Evolutionary conservation across 805 yeast species (phyloP).

Genomic region (Wickerhamomyces hampshirensis): DNA sequence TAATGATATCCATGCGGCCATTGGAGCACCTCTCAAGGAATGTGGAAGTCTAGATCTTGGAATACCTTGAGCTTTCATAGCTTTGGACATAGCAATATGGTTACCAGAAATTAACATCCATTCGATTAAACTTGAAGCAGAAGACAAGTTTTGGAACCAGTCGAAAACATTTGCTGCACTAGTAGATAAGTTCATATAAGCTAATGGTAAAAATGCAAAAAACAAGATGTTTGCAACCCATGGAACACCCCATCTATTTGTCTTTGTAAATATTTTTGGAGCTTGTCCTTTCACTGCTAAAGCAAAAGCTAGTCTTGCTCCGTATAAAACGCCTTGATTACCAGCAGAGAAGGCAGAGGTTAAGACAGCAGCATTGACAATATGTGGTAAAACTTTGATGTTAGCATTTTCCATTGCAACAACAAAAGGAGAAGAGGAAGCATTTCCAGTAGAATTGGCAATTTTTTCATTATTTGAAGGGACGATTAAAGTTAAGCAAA

Average conservation of each 20-base stretch:
- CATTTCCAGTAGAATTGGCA: constrained; percentile 35
- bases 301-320: constrained; percentile 53
- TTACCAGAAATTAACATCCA: constrained; percentile 28
- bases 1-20: constrained; percentile 28
- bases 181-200: constrained; percentile 25
- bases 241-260: constrained; percentile 69
- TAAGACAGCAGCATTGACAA: constrained; percentile 47
- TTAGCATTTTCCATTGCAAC: constrained; percentile 50
- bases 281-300: constrained; percentile 52
- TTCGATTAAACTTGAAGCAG: constrained; percentile 25
- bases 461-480: too few species aligned
- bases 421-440: constrained; percentile 51
- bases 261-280: constrained; percentile 52
- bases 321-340: constrained; percentile 50
- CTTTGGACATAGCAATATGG: constrained; percentile 27
- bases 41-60: constrained; percentile 8
- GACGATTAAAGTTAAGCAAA: constrained; percentile 50
- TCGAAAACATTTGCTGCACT: constrained; percentile 26
- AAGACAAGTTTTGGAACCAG: constrained; percentile 29
- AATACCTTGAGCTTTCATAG: constrained; percentile 31
- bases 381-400: constrained; percentile 43
- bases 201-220: constrained; percentile 32
- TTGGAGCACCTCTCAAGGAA: constrained; percentile 6
- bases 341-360: constrained; percentile 54
- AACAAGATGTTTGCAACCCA: too few species aligned